These are phyloP conservation scores for Lodderomyces metapsilosis DNA, from an alignment of 1,139 yeast genomes.

Conservation along the genomic window DNA sequence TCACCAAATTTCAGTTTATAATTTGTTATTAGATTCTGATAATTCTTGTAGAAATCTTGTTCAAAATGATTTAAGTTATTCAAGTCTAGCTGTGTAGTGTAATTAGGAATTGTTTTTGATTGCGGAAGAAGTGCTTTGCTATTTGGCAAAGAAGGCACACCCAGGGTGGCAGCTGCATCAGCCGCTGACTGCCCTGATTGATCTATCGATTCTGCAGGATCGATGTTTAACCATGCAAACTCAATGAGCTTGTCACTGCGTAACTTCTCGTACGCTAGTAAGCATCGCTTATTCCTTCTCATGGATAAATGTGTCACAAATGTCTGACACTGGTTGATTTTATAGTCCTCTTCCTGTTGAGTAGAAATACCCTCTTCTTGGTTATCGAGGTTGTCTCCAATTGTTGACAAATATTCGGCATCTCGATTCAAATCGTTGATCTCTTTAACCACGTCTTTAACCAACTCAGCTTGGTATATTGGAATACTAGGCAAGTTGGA, in stretches of 20 bases:
- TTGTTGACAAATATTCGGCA: slow-evolving; percentile 32
- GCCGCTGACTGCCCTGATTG: neutral
- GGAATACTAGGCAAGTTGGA: slow-evolving; percentile 67
- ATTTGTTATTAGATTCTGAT: slow-evolving; percentile 68
- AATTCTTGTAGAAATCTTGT: slow-evolving; percentile 71
- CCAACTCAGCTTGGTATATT: slow-evolving; percentile 70
- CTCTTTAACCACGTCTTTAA: slow-evolving; percentile 62
- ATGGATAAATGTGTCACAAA: slow-evolving; percentile 81
- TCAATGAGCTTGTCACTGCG: slow-evolving; percentile 69
- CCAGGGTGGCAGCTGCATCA: neutral
- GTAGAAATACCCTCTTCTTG: slow-evolving; percentile 17
- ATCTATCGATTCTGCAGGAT: slow-evolving; percentile 25
- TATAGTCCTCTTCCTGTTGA: slow-evolving; percentile 29
- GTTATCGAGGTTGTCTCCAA: slow-evolving; percentile 4
- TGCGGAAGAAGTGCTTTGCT: slow-evolving; percentile 1
- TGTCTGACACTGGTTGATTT: slow-evolving; percentile 64
- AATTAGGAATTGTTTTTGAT: slow-evolving; percentile 13
- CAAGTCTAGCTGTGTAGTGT: slow-evolving; percentile 32
- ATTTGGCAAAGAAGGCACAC: neutral
- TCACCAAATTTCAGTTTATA: slow-evolving; percentile 81
- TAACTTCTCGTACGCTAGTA: slow-evolving; percentile 75
- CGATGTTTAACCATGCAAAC: slow-evolving; percentile 64
- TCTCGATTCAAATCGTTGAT: slow-evolving; percentile 56
- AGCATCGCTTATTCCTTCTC: slow-evolving; percentile 84
- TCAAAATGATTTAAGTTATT: slow-evolving; percentile 74